These are phyloP conservation scores for Diaporthe sp. DNA, from an alignment of 2,329 filamentous ascomycete species.

Conservation along the genomic window DNA sequence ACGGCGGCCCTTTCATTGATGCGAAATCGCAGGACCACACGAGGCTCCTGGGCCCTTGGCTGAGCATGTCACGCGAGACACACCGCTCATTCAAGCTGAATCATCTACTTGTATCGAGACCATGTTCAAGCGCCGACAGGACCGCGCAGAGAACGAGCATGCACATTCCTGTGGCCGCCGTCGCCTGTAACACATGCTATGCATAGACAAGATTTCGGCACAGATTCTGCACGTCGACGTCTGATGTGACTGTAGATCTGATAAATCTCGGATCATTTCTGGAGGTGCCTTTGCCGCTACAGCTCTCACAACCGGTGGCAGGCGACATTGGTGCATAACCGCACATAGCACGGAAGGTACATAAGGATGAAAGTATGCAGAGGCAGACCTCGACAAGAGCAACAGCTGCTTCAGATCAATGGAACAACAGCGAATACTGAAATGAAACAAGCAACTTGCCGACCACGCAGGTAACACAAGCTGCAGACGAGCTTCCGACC, in stretches of 20 bases:
- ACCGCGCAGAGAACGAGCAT: background rate
- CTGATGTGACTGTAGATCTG: slow-evolving; percentile 14
- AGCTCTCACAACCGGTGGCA: background rate
- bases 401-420: slow-evolving; percentile 10
- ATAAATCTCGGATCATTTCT: background rate
- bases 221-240: slow-evolving; percentile 7
- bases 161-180: background rate
- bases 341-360: background rate
- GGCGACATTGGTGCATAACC: background rate
- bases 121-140: slow-evolving; percentile 37
- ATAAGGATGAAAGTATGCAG: background rate
- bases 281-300: background rate
- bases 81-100: slow-evolving; percentile 24
- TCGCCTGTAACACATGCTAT: slow-evolving; percentile 1
- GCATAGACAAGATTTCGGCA: slow-evolving; percentile 12
- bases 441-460: slow-evolving; percentile 13
- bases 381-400: background rate
- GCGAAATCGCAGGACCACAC: background rate
- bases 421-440: background rate
- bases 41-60: slow-evolving; percentile 1
- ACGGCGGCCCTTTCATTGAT: background rate
- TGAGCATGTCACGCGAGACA: background rate
- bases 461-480: slow-evolving; percentile 17
- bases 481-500: background rate
- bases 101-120: slow-evolving; percentile 44